A percentile compares a stretch with the other conserved stretches of the same genome.
Evolutionary conservation across 306 rosid genomes (phyloP).

Genomic region (Vicia sativa): DNA sequence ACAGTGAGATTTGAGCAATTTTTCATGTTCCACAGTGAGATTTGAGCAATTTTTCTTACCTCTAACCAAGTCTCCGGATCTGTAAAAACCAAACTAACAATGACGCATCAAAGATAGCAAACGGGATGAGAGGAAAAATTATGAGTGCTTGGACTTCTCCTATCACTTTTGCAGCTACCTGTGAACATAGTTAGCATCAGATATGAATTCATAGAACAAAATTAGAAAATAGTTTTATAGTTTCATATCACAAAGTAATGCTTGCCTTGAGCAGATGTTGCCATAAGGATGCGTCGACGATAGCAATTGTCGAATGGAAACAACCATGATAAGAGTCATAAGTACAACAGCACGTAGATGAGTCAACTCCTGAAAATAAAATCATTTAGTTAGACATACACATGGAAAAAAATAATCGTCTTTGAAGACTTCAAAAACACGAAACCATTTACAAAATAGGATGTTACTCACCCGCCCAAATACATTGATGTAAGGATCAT

Average conservation of each 20-base stretch:
- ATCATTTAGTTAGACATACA: too few relatives aligned
- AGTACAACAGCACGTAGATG: slow-evolving; percentile 71
- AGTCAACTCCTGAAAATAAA: too few relatives aligned
- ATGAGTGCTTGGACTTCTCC: slow-evolving; percentile 97
- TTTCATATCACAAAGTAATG: slow-evolving; percentile 28
- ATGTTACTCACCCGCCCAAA: too few relatives aligned
- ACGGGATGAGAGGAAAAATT: slow-evolving; percentile 82
- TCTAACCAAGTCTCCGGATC: too few relatives aligned
- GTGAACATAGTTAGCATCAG: slow-evolving; percentile 37
- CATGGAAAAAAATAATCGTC: too few relatives aligned
- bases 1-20: too few relatives aligned
- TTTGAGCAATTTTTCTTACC: too few relatives aligned
- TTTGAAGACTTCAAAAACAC: too few relatives aligned
- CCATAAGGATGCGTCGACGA: slow-evolving; percentile 97
- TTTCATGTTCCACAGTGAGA: too few relatives aligned
- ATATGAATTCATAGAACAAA: slow-evolving; percentile 18
- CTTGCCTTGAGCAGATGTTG: slow-evolving; percentile 98
- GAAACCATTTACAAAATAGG: too few relatives aligned
- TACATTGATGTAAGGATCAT: too few relatives aligned
- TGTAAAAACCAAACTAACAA: too few relatives aligned
- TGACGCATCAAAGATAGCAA: slow-evolving; percentile 70
- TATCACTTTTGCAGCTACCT: slow-evolving; percentile 98
- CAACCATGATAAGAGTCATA: slow-evolving; percentile 80
- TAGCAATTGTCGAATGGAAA: slow-evolving; percentile 81
- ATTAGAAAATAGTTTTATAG: slow-evolving; percentile 31